Base-by-base conservation (phyloP, 768 basidiomycete genomes). In the Sporobolomyces phaffii region DNA sequence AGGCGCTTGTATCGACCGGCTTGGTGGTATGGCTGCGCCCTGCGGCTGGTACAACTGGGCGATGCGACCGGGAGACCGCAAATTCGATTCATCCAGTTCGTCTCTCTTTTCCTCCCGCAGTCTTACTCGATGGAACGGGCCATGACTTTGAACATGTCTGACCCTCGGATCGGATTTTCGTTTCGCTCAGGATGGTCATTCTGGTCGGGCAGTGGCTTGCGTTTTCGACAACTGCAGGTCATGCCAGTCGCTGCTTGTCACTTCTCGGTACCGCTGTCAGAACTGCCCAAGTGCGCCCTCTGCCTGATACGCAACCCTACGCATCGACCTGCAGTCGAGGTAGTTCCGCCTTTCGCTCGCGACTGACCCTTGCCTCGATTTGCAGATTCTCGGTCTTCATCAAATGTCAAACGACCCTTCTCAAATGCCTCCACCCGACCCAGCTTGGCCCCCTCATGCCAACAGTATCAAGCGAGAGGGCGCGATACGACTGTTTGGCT, bases 351-450 rank as follows among this genome's bases (percentile, higher is more conserved):
- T n/a, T n/a, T n/a, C n/a, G n/a, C n/a, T n/a, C n/a, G n/a, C n/a
- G n/a, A n/a, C n/a, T n/a, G n/a, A n/a, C n/a, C n/a, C n/a, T n/a
- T n/a, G n/a, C n/a, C n/a, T n/a, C n/a, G n/a, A n/a, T n/a, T n/a
- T n/a, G n/a, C 62, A 71, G 45, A 49, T 71, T 11, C 59, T 71
- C 20, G 70, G 70, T 15, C 62, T 71, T 1, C 70, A 71, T 31
- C 62, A 61, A 20, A 62, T 71, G 8, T 44, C 52, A 10, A 45
- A 40, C 29, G 60, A 66, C 34, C 65, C 58, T 18, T 29, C 41
- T 14, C 38, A 50, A 3, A 71, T 71, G 70, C 70, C 70, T 20
- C 58, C 54, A 17, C 59, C 59, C 2, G 70, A 71, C 45, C 65
- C 70, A 2, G 62, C 62, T 2, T 71, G 58, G 53, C 66, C 66